phyloP scores from a whole-genome alignment of 2,329 filamentous ascomycete species.

The Aureobasidium sp. region DNA sequence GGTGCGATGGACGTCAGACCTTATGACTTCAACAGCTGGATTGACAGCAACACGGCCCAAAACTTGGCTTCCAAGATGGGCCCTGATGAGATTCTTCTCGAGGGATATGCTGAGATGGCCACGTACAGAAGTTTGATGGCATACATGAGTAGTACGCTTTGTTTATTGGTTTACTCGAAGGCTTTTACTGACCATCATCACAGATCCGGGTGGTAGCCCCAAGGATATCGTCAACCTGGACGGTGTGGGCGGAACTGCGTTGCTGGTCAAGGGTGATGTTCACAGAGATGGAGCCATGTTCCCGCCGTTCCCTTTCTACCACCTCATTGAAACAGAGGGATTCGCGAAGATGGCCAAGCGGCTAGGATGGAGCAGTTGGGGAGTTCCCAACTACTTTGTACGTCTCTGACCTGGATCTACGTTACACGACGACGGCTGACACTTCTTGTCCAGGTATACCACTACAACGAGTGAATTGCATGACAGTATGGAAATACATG shows the following conservation, averaged over 20 bases:
- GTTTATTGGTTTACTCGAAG: not conserved
- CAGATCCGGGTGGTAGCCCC: slow-evolving; percentile 26
- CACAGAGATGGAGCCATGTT: slow-evolving; percentile 99
- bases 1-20: slow-evolving; percentile 68
- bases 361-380: slow-evolving; percentile 75
- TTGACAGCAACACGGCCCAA: slow-evolving; percentile 75
- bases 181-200: not conserved
- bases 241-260: slow-evolving; percentile 84
- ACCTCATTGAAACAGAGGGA: slow-evolving; percentile 94
- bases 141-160: slow-evolving; percentile 58
- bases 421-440: not conserved
- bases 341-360: slow-evolving; percentile 95
- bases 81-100: slow-evolving; percentile 83
- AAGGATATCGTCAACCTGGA: slow-evolving; percentile 58
- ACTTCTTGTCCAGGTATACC: slow-evolving; percentile 60
- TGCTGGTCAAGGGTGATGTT: slow-evolving; percentile 93
- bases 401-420: slow-evolving; percentile 27
- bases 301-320: slow-evolving; percentile 90
- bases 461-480: slow-evolving; percentile 68
- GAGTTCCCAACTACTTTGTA: slow-evolving; percentile 97
- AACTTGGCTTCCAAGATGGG: slow-evolving; percentile 73
- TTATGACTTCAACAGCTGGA: slow-evolving; percentile 98
- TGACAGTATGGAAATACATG: not conserved
- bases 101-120: slow-evolving; percentile 88
- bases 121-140: slow-evolving; percentile 92